Evolutionary conservation across 2,329 filamentous ascomycete species (phyloP).

Genomic region (Apiospora phragmitis): DNA sequence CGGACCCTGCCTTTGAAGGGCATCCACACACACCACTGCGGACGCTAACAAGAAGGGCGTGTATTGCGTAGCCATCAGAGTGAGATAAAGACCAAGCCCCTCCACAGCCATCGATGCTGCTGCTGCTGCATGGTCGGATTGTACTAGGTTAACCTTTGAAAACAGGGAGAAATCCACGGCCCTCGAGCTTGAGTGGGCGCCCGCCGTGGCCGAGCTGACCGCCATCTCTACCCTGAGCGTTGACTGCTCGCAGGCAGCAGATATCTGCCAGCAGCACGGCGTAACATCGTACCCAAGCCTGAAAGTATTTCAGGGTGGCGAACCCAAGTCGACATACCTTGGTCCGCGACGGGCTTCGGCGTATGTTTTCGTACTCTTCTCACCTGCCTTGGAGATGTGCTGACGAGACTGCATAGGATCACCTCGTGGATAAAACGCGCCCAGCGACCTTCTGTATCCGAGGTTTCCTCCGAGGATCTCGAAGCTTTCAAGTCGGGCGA

Average conservation of each 20-base stretch:
- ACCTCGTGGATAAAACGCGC: constrained; percentile 25
- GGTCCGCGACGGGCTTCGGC: constrained; percentile 25
- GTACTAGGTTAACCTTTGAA: neutral
- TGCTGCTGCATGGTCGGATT: neutral
- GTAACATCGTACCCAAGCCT: constrained; percentile 16
- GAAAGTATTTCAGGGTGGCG: constrained; percentile 18
- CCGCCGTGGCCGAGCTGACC: constrained; percentile 15
- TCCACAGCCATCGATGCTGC: neutral
- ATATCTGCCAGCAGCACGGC: constrained; percentile 17
- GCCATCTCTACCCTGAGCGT: constrained; percentile 20
- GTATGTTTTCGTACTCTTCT: constrained; percentile 14
- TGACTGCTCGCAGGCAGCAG: constrained; percentile 20
- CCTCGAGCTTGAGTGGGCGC: constrained; percentile 23
- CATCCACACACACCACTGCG: neutral
- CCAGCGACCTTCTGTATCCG: constrained; percentile 27
- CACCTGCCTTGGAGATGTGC: neutral
- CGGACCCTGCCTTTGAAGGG: neutral
- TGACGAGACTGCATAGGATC: constrained; percentile 16
- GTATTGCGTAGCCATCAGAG: constrained; percentile 17
- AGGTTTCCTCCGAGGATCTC: constrained; percentile 22
- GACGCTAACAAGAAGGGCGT: neutral
- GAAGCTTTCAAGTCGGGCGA: constrained; percentile 30
- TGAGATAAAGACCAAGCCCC: neutral
- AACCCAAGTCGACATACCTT: constrained; percentile 19
- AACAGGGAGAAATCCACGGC: constrained; percentile 21